A percentile compares a stretch with the other conserved stretches of the same genome.
Evolutionary conservation across 1,139 yeast genomes (phyloP).

Genomic region (Magnusiomyces magnusii): DNA sequence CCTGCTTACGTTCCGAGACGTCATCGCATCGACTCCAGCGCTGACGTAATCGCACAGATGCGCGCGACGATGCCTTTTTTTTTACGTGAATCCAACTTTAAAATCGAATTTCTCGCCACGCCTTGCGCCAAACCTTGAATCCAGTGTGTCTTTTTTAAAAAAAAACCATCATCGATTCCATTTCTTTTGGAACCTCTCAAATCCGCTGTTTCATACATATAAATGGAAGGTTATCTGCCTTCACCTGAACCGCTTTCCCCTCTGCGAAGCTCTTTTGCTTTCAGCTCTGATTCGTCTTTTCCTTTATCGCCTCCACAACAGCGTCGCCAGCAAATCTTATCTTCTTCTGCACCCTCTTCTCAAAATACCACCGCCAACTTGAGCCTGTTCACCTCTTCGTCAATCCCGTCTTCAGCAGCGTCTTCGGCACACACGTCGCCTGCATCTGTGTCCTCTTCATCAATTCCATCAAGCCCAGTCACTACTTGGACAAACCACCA

Average conservation of each 20-base stretch:
- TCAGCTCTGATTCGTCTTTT: slow-evolving; percentile 14
- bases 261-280: slow-evolving; percentile 24
- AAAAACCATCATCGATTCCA: neutral
- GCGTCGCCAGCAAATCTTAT: neutral
- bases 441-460: slow-evolving; percentile 13
- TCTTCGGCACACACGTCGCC: slow-evolving; percentile 7
- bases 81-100: neutral
- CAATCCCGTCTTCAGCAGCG: neutral
- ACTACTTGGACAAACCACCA: slow-evolving; percentile 28
- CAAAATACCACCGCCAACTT: neutral
- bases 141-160: too few relatives aligned
- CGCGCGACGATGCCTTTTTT: too few relatives aligned
- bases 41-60: too few relatives aligned
- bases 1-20: too few relatives aligned
- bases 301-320: neutral
- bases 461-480: slow-evolving; percentile 11
- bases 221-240: slow-evolving; percentile 26
- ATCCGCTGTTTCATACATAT: too few relatives aligned
- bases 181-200: too few relatives aligned
- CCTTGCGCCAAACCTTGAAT: too few relatives aligned
- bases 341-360: neutral
- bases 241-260: slow-evolving; percentile 29
- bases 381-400: slow-evolving; percentile 3
- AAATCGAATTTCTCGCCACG: too few relatives aligned
- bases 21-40: too few relatives aligned